phyloP scores from a whole-genome alignment of 768 basidiomycete species.

The Russula virescens region DNA sequence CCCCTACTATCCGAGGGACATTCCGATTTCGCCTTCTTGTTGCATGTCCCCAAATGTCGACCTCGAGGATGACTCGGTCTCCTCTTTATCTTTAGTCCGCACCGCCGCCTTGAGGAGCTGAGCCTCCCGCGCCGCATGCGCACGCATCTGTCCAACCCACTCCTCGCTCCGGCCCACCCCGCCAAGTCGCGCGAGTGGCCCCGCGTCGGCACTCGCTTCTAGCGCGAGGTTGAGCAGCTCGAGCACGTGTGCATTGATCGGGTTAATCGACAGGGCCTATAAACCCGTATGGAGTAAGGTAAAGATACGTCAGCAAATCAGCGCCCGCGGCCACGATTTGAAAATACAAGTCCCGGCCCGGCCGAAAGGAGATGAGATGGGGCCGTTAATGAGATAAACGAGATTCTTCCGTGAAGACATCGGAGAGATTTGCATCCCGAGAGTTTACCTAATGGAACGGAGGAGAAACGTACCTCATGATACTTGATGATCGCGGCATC shows the following conservation, averaged over 20 bases:
- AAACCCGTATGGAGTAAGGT: constrained; percentile 29
- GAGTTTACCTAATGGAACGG: not conserved
- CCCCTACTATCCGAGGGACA: constrained; percentile 1
- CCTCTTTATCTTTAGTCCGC: constrained; percentile 10
- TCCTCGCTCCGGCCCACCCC: constrained; percentile 10
- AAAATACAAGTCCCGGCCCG: too few relatives aligned
- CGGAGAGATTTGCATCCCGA: too few relatives aligned
- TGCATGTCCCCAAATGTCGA: constrained; percentile 12
- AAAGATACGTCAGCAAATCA: constrained; percentile 1
- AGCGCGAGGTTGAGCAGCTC: constrained; percentile 80
- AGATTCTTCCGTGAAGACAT: not conserved
- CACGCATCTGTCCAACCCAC: constrained; percentile 21
- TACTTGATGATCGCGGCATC: constrained; percentile 85
- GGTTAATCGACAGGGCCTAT: constrained; percentile 70
- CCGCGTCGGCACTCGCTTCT: constrained; percentile 34
- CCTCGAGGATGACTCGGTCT: not conserved
- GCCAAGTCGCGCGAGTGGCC: constrained; percentile 9
- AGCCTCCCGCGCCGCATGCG: constrained; percentile 16
- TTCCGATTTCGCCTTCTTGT: constrained; percentile 13
- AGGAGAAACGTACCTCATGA: constrained; percentile 63
- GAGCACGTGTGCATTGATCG: constrained; percentile 73
- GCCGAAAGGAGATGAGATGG: not conserved
- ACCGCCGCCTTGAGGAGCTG: not conserved
- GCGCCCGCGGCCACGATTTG: too few relatives aligned
- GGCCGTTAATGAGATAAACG: not conserved